A percentile compares a stretch with the other conserved stretches of the same genome.
Conservation (phyloP, 2,329 filamentous ascomycete species). For the Chaetoscypha palmicola region DNA sequence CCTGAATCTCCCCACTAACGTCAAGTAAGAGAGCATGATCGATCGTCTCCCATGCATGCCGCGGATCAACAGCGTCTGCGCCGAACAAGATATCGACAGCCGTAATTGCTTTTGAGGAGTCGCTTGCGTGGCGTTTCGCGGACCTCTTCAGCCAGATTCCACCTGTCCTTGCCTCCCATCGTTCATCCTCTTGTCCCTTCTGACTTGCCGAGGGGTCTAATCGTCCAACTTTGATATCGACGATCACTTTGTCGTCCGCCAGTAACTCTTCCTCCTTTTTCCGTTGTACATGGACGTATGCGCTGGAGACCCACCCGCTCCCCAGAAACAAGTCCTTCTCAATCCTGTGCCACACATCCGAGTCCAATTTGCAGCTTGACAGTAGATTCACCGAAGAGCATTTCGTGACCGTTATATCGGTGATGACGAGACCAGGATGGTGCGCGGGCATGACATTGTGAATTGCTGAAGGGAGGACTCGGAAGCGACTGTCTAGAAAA, state of each 20-base stretch:
- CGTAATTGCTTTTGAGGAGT: constrained; percentile 45
- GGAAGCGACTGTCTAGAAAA: constrained; percentile 62
- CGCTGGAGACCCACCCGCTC: constrained; percentile 55
- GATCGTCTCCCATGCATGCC: constrained; percentile 75
- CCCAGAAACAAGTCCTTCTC: constrained; percentile 66
- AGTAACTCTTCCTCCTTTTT: constrained; percentile 64
- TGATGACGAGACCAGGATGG: constrained; percentile 62
- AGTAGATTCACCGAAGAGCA: constrained; percentile 57
- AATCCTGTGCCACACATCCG: constrained; percentile 54
- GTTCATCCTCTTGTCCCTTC: constrained; percentile 46
- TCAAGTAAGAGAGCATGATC: constrained; percentile 68
- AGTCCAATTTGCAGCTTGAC: constrained; percentile 53
- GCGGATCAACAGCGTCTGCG: constrained; percentile 76
- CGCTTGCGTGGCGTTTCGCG: constrained; percentile 43
- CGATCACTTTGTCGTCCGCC: constrained; percentile 53
- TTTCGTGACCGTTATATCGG: constrained; percentile 59
- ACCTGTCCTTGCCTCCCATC: constrained; percentile 61
- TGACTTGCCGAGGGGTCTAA: constrained; percentile 48
- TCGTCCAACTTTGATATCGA: constrained; percentile 58
- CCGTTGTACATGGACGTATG: constrained; percentile 61
- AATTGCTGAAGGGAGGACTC: constrained; percentile 60
- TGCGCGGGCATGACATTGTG: constrained; percentile 63
- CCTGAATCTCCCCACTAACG: constrained; percentile 51
- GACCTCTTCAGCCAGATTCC: constrained; percentile 58
- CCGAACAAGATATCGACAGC: constrained; percentile 65